phyloP scores from a whole-genome alignment of 1,284 basidiomycete genomes.

The Pseudozyma flocculosa region DNA sequence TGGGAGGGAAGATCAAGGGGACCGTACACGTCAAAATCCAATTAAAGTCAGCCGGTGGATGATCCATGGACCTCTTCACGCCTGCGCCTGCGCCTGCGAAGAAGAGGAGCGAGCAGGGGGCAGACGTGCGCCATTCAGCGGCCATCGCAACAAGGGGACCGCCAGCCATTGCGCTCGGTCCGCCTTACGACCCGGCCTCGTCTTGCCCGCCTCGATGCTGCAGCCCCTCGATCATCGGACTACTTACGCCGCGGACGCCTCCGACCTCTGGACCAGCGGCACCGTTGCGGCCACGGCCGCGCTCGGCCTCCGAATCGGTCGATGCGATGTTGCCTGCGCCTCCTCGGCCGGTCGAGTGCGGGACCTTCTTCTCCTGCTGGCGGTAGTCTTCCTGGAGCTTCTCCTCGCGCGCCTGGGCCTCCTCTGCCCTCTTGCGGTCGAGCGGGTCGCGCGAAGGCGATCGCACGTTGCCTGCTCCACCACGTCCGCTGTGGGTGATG shows the following conservation, averaged over 20 bases:
- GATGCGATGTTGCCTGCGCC: conserved; percentile 67
- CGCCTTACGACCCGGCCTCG: too few relatives aligned
- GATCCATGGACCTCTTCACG: too few relatives aligned
- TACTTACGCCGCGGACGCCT: conserved; percentile 31
- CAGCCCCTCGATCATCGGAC: too few relatives aligned
- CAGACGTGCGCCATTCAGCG: too few relatives aligned
- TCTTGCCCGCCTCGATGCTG: too few relatives aligned
- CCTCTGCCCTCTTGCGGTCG: conserved; percentile 53
- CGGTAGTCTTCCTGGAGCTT: conserved; percentile 58
- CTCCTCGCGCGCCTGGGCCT: conserved; percentile 30
- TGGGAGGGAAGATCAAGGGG: neutral
- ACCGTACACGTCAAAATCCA: conserved; percentile 2
- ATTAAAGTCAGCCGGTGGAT: too few relatives aligned
- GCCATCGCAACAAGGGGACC: too few relatives aligned
- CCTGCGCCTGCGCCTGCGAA: too few relatives aligned
- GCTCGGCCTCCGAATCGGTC: conserved; percentile 17
- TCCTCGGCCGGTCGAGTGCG: conserved; percentile 70
- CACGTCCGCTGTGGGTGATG: conserved; percentile 67
- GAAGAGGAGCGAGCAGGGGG: too few relatives aligned
- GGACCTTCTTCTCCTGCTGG: conserved; percentile 57
- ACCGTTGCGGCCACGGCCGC: conserved; percentile 29
- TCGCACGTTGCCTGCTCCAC: conserved; percentile 75
- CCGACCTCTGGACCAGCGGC: conserved; percentile 5
- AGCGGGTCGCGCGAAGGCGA: conserved; percentile 67
- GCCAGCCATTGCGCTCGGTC: too few relatives aligned